A percentile compares a stretch with the other conserved stretches of the same genome.
Conservation (phyloP, 495 filamentous ascomycete species). For the Podospora conica region DNA sequence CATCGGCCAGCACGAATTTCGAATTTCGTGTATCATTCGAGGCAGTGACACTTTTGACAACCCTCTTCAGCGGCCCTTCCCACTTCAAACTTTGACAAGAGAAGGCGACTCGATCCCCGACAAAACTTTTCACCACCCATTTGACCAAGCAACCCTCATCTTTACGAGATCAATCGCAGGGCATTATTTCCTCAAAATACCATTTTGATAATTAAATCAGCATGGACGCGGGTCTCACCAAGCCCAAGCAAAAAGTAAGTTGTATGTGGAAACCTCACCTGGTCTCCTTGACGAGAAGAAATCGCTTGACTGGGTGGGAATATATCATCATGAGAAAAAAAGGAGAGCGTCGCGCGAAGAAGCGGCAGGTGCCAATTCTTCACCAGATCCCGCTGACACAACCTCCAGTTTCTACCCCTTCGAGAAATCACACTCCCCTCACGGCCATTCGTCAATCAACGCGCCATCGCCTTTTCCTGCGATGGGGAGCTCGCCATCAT, state of each 20-base stretch:
- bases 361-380: too few species aligned
- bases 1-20: too few species aligned
- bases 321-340: not conserved
- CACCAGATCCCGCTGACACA: slow-evolving; percentile 1
- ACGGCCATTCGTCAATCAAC: slow-evolving; percentile 33
- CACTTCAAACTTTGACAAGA: not conserved
- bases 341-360: not conserved
- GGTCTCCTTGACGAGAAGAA: not conserved
- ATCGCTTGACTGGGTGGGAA: not conserved
- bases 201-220: not conserved
- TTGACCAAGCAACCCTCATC: not conserved
- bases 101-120: too few species aligned
- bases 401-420: slow-evolving; percentile 32
- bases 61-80: not conserved
- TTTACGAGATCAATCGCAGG: not conserved
- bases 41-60: not conserved
- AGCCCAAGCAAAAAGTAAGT: slow-evolving; percentile 20
- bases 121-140: not conserved
- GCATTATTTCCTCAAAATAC: not conserved
- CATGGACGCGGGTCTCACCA: slow-evolving; percentile 11
- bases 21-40: not conserved
- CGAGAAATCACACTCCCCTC: slow-evolving; percentile 39
- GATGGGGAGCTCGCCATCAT: slow-evolving; percentile 44
- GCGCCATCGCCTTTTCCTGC: slow-evolving; percentile 43
- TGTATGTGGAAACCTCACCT: not conserved